Percentiles rank a stretch among this genome's conserved stretches.
phyloP scores from a whole-genome alignment of 23 red algal species.

The Gracilaria gracilis region DNA sequence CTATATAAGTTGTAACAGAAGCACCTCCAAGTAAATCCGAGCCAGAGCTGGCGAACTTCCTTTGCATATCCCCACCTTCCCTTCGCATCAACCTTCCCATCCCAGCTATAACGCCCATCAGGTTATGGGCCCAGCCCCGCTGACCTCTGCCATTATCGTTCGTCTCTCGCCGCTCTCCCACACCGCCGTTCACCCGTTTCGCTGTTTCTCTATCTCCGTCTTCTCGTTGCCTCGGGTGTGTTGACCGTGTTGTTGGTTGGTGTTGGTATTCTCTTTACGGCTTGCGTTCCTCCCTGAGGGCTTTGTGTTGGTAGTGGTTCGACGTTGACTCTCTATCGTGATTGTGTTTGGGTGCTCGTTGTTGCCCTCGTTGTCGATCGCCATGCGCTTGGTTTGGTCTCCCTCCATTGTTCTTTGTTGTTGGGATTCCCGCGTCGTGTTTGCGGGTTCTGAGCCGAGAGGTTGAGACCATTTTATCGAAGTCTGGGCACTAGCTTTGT shows the following conservation, averaged over 20 bases:
- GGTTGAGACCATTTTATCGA: neutral
- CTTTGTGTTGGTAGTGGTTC: too few species aligned
- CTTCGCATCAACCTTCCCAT: neutral
- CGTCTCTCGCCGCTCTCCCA: neutral
- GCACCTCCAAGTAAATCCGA: neutral
- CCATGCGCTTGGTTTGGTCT: neutral
- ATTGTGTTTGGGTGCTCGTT: neutral
- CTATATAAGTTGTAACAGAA: too few species aligned
- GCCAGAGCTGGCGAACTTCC: slow-evolving; percentile 26
- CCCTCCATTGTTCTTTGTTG: neutral
- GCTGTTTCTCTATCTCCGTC: neutral
- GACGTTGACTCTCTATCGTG: too few species aligned
- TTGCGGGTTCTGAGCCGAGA: too few species aligned
- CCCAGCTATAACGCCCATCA: neutral
- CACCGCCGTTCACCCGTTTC: neutral
- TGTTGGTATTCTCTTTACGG: neutral
- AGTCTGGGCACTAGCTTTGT: neutral
- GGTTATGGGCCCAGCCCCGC: neutral
- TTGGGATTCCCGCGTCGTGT: neutral
- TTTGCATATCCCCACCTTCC: neutral
- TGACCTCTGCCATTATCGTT: too few species aligned
- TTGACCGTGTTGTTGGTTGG: neutral
- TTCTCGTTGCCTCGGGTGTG: neutral
- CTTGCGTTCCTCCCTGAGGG: neutral
- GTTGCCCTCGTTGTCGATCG: neutral